Evolutionary conservation across 169 alveolate genomes (phyloP).

Genomic region (Plasmodium vinckei): DNA sequence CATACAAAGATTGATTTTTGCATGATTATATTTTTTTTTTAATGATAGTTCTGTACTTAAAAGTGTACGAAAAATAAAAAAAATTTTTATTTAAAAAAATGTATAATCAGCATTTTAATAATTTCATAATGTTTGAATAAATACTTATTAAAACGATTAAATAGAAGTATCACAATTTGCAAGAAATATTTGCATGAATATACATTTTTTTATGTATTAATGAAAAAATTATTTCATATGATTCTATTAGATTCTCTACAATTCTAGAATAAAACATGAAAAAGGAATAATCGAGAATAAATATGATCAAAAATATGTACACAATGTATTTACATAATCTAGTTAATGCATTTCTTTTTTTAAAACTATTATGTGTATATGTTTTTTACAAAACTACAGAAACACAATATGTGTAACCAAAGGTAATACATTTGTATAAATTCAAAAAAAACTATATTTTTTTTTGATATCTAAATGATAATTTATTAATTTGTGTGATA

Average conservation of each 20-base stretch:
- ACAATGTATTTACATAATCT: background rate
- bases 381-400: background rate
- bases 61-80: background rate
- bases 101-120: background rate
- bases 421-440: background rate
- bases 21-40: background rate
- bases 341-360: background rate
- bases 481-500: background rate
- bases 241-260: slow-evolving; percentile 19
- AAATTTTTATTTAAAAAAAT: background rate
- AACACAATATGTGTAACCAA: background rate
- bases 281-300: background rate
- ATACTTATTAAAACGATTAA: background rate
- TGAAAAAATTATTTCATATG: background rate
- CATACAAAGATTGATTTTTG: slow-evolving; percentile 4
- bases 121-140: background rate
- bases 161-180: slow-evolving; percentile 7
- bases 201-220: slow-evolving; percentile 6
- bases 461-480: background rate
- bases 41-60: background rate
- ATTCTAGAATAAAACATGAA: background rate
- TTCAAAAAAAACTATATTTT: slow-evolving; percentile 4
- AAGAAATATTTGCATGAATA: background rate
- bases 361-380: background rate
- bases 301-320: background rate